A percentile compares a stretch with the other conserved stretches of the same genome.
phyloP scores from a whole-genome alignment of 2,329 filamentous ascomycete species.

The Paramyrothecium roridum region DNA sequence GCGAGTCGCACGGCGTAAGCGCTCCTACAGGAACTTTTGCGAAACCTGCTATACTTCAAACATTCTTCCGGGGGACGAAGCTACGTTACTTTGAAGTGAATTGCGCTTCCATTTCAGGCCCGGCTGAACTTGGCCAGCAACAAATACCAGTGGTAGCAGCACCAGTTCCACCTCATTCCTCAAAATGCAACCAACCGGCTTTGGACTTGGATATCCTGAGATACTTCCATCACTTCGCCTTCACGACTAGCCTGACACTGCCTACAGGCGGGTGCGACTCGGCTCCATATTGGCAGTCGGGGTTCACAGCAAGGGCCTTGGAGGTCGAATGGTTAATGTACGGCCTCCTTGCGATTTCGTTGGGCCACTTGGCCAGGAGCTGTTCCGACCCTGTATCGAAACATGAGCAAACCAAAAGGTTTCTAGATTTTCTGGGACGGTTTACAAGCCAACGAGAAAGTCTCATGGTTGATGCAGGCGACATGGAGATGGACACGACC shows the following conservation, averaged over 20 bases:
- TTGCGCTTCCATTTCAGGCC: not conserved
- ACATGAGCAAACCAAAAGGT: too few species aligned
- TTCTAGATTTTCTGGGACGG: too few species aligned
- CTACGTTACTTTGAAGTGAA: constrained; percentile 31
- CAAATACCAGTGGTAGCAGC: not conserved
- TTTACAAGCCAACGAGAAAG: too few species aligned
- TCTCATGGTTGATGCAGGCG: too few species aligned
- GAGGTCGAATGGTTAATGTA: too few species aligned
- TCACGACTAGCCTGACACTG: not conserved
- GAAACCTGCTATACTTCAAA: constrained; percentile 23
- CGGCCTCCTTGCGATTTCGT: too few species aligned
- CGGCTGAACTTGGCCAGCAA: not conserved
- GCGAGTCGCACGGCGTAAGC: constrained; percentile 16
- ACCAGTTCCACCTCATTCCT: not conserved
- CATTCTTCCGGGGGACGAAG: constrained; percentile 33
- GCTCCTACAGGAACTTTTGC: constrained; percentile 8
- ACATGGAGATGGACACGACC: too few species aligned
- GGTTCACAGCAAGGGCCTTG: too few species aligned
- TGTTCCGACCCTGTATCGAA: too few species aligned
- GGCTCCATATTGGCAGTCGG: not conserved
- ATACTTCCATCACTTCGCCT: not conserved
- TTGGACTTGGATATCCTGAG: not conserved
- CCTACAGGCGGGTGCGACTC: not conserved
- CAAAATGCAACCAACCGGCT: not conserved
- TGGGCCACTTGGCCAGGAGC: too few species aligned